These are phyloP conservation scores for Cyberlindnera mrakii DNA, from an alignment of 805 yeast genomes.

Conservation along the genomic window DNA sequence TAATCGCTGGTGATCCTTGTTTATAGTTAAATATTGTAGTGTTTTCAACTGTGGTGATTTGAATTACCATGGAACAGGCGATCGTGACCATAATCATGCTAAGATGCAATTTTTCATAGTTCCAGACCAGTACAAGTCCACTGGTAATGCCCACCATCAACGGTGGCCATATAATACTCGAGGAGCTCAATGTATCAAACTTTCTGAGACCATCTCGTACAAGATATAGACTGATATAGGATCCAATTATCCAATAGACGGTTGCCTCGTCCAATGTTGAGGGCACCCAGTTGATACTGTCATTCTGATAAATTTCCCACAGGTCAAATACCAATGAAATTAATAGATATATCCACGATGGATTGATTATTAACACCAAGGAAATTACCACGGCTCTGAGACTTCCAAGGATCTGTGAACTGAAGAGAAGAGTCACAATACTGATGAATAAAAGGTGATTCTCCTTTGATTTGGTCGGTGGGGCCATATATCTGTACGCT, in stretches of 20 bases:
- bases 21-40: constrained; percentile 1
- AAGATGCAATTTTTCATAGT: constrained; percentile 6
- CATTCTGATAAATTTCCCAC: constrained; percentile 1
- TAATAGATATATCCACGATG: constrained; percentile 6
- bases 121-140: constrained; percentile 1
- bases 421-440: constrained; percentile 7
- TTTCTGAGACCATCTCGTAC: constrained; percentile 10
- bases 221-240: constrained; percentile 4
- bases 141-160: not conserved
- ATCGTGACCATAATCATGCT: constrained; percentile 23
- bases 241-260: not conserved
- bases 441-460: constrained; percentile 2
- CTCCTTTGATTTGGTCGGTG: not conserved
- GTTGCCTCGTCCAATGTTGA: not conserved
- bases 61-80: constrained; percentile 20
- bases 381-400: constrained; percentile 19
- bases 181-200: constrained; percentile 5
- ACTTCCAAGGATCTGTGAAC: constrained; percentile 16
- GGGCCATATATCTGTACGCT: constrained; percentile 3
- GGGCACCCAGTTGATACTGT: not conserved
- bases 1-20: constrained; percentile 15
- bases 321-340: constrained; percentile 14
- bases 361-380: constrained; percentile 16
- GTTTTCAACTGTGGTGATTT: constrained; percentile 14
- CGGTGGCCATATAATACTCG: not conserved